Conservation (phyloP, 108 stramenopile genomes). For the Ochromonas danica region DNA sequence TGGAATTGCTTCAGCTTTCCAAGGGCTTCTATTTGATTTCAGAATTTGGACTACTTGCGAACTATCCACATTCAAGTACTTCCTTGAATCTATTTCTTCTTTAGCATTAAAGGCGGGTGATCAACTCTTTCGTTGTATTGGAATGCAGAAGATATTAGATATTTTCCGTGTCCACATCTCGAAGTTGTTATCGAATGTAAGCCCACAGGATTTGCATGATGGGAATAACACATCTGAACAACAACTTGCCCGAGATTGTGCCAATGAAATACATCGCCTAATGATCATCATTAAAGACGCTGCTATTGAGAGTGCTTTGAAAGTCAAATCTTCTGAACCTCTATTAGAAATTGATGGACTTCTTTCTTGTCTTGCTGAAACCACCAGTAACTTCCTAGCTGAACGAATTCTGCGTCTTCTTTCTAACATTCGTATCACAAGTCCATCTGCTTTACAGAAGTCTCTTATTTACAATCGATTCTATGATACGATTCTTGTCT, state of each 20-base stretch:
- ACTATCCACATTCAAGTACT: neutral
- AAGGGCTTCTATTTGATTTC: conserved; percentile 36
- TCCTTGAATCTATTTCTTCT: neutral
- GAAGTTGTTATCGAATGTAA: neutral
- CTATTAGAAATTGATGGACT: neutral
- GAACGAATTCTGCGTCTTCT: conserved; percentile 7
- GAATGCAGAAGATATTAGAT: conserved; percentile 19
- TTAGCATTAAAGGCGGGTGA: neutral
- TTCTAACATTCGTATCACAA: neutral
- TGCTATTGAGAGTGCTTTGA: neutral
- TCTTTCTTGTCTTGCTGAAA: neutral
- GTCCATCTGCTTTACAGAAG: neutral
- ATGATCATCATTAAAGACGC: conserved; percentile 10
- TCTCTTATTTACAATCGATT: neutral
- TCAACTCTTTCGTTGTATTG: neutral
- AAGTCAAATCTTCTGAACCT: neutral
- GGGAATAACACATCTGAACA: neutral
- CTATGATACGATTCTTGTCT: neutral
- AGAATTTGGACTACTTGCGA: neutral
- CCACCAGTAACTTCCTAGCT: neutral
- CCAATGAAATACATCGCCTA: conserved; percentile 17
- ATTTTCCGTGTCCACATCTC: neutral
- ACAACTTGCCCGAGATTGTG: neutral
- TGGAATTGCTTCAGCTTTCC: conserved; percentile 22
- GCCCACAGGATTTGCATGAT: neutral